A percentile compares a stretch with the other conserved stretches of the same genome.
These are phyloP conservation scores for Lanzia echinophila DNA, from an alignment of 2,329 filamentous ascomycete genomes.

Conservation along the genomic window DNA sequence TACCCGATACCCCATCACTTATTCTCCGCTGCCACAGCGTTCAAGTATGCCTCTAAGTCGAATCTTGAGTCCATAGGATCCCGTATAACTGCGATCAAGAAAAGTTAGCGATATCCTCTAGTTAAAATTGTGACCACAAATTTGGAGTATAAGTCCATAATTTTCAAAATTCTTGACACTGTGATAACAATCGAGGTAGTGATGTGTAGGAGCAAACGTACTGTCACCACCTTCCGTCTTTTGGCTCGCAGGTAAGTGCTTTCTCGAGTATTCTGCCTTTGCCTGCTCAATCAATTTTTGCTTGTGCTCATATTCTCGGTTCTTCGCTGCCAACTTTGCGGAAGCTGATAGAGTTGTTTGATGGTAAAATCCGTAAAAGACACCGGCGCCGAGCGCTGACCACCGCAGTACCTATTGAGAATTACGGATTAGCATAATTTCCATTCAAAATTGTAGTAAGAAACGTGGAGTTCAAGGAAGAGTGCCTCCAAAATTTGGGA, in stretches of 20 bases:
- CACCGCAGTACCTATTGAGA: constrained; percentile 81
- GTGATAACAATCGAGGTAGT: background rate
- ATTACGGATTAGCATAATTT: background rate
- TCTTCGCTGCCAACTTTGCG: constrained; percentile 62
- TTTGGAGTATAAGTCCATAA: too few relatives aligned
- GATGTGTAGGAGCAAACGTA: constrained; percentile 23
- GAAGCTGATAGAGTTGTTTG: constrained; percentile 71
- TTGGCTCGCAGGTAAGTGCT: constrained; percentile 48
- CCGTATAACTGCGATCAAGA: constrained; percentile 61
- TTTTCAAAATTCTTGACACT: too few relatives aligned
- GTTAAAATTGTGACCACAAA: too few relatives aligned
- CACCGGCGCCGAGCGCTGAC: constrained; percentile 82
- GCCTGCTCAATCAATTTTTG: constrained; percentile 86
- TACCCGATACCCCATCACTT: constrained; percentile 18
- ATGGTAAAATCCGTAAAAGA: constrained; percentile 95
- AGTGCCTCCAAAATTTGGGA: background rate
- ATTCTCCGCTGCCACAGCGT: constrained; percentile 48
- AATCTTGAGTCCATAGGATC: constrained; percentile 85
- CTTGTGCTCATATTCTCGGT: constrained; percentile 87
- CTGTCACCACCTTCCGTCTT: constrained; percentile 32
- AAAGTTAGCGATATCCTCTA: too few relatives aligned
- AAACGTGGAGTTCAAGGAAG: background rate
- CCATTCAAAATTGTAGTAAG: background rate
- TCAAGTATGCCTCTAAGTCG: constrained; percentile 81
- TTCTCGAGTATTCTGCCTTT: constrained; percentile 84